phyloP scores from a whole-genome alignment of 305 asterid genomes.

The Andrographis paniculata region DNA sequence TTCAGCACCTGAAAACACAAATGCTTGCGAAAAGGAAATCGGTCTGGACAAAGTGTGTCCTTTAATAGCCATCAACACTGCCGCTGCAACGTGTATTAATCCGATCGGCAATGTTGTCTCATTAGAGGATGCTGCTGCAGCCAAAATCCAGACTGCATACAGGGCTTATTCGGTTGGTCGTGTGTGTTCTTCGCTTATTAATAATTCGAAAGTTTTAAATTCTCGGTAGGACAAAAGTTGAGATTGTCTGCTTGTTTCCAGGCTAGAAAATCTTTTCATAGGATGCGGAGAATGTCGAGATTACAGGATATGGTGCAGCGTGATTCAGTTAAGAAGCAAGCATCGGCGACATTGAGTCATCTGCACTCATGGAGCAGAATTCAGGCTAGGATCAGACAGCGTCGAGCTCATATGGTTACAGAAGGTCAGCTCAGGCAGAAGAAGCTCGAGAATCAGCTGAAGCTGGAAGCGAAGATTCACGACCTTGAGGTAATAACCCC shows the following conservation, averaged over 20 bases:
- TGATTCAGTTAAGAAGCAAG: conserved; percentile 63
- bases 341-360: conserved; percentile 48
- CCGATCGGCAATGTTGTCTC: conserved; percentile 24
- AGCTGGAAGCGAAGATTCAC: conserved; percentile 83
- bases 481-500: conserved; percentile 86
- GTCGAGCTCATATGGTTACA: conserved; percentile 62
- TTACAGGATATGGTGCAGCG: conserved; percentile 45
- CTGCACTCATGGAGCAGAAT: conserved; percentile 73
- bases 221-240: not conserved
- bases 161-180: conserved; percentile 60
- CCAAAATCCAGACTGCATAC: conserved; percentile 70
- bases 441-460: conserved; percentile 71
- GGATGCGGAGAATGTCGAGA: conserved; percentile 48
- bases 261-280: conserved; percentile 60
- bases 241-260: conserved; percentile 19
- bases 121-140: conserved; percentile 65
- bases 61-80: conserved; percentile 22
- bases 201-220: too few relatives aligned
- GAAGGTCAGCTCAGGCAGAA: conserved; percentile 73
- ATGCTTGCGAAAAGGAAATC: conserved; percentile 25
- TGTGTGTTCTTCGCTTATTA: not conserved
- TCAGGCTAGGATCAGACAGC: conserved; percentile 62
- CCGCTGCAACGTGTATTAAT: conserved; percentile 19
- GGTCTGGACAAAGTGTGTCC: conserved; percentile 25
- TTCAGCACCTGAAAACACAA: conserved; percentile 32